Conservation (phyloP, 768 basidiomycete species). For the Lentinus tigrinus region DNA sequence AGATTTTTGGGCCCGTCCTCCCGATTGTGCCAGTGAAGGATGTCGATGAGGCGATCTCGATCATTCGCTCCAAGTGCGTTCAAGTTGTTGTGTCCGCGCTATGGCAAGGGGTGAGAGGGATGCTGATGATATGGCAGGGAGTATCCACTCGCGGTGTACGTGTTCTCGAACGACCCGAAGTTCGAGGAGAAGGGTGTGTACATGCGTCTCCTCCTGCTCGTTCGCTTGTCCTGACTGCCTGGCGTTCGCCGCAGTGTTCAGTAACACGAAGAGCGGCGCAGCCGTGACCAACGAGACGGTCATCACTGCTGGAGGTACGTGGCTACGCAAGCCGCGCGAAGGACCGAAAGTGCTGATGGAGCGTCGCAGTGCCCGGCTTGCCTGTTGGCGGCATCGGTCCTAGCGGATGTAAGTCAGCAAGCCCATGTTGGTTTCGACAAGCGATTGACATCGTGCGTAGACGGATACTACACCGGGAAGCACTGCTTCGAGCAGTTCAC, state of each 20-base stretch:
- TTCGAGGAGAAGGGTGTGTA: conserved; percentile 61
- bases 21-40: conserved; percentile 72
- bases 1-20: conserved; percentile 82
- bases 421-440: not conserved
- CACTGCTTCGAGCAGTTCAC: conserved; percentile 78
- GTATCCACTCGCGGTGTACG: conserved; percentile 74
- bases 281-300: conserved; percentile 69
- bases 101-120: not conserved
- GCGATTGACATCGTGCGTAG: conserved; percentile 32
- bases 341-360: not conserved
- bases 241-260: conserved; percentile 46
- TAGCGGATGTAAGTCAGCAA: conserved; percentile 58
- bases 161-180: conserved; percentile 61
- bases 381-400: conserved; percentile 74
- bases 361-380: conserved; percentile 48
- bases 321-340: not conserved
- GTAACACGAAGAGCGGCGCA: conserved; percentile 70
- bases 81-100: not conserved
- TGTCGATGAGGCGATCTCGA: conserved; percentile 69
- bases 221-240: not conserved
- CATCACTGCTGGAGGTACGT: conserved; percentile 58
- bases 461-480: conserved; percentile 71
- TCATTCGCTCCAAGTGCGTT: conserved; percentile 57
- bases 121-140: conserved; percentile 42
- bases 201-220: too few relatives aligned